Percentiles rank a stretch among this genome's conserved stretches.
Conservation (phyloP, 805 yeast genomes). For the Alloascoidea africana region DNA sequence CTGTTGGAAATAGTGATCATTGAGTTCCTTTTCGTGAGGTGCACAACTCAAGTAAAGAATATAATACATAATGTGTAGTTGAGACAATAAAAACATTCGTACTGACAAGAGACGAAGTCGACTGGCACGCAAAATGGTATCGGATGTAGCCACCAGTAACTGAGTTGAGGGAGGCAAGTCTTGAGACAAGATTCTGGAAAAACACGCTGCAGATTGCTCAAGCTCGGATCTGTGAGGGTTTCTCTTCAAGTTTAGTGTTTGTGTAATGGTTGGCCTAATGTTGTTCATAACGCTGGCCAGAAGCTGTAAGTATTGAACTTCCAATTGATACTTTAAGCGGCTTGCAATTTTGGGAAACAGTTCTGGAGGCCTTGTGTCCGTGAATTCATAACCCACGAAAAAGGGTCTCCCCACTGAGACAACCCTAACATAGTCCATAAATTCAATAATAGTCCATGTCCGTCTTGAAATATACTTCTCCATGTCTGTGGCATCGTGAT, state of each 20-base stretch:
- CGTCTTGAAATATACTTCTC: not conserved
- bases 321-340: not conserved
- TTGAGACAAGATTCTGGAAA: too few relatives aligned
- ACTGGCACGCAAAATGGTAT: too few relatives aligned
- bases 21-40: not conserved
- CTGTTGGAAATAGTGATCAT: not conserved
- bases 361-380: not conserved
- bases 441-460: not conserved
- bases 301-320: not conserved
- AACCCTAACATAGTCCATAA: not conserved
- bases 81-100: not conserved
- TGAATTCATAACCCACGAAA: not conserved
- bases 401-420: not conserved
- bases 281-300: not conserved
- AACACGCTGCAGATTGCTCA: too few relatives aligned
- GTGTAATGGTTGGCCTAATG: not conserved
- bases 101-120: not conserved
- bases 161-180: too few relatives aligned
- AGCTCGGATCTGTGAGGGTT: not conserved
- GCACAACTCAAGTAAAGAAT: not conserved
- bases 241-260: not conserved
- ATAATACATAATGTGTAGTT: not conserved
- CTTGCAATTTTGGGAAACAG: not conserved
- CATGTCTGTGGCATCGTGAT: not conserved
- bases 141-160: too few relatives aligned